Conservation (phyloP, 345 rosid genomes). For the Corchorus capsularis region DNA sequence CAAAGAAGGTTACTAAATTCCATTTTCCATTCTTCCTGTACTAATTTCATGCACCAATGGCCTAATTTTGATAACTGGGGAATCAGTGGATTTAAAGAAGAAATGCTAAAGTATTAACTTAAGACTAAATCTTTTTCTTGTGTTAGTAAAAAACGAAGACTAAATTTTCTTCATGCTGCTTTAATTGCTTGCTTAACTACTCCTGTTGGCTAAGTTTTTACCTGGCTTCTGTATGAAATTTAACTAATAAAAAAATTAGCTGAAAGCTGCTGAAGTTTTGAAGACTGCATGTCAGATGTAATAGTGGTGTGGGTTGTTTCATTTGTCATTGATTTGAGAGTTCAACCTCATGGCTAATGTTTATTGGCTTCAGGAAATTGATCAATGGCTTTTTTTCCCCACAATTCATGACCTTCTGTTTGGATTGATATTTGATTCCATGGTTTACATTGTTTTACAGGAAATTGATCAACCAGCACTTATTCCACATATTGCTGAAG, state of each 20-base stretch:
- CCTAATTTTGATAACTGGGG: neutral
- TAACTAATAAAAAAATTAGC: neutral
- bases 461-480: constrained; percentile 97
- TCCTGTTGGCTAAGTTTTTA: neutral
- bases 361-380: constrained; percentile 67
- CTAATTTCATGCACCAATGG: neutral
- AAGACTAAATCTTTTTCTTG: neutral
- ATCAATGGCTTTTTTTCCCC: constrained; percentile 34
- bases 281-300: neutral
- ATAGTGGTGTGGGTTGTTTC: neutral
- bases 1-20: neutral
- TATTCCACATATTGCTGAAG: constrained; percentile 99
- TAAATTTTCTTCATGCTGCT: neutral
- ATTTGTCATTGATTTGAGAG: constrained; percentile 15
- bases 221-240: neutral
- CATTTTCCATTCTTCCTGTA: neutral
- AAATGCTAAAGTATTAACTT: neutral
- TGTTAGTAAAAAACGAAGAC: no score
- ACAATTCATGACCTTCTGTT: neutral
- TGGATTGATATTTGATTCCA: constrained; percentile 16
- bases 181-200: neutral
- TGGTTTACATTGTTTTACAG: constrained; percentile 43
- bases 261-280: neutral
- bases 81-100: neutral
- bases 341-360: constrained; percentile 1